Base-by-base conservation (phyloP, 2,329 filamentous ascomycete genomes). In the Elsinoe australis region DNA sequence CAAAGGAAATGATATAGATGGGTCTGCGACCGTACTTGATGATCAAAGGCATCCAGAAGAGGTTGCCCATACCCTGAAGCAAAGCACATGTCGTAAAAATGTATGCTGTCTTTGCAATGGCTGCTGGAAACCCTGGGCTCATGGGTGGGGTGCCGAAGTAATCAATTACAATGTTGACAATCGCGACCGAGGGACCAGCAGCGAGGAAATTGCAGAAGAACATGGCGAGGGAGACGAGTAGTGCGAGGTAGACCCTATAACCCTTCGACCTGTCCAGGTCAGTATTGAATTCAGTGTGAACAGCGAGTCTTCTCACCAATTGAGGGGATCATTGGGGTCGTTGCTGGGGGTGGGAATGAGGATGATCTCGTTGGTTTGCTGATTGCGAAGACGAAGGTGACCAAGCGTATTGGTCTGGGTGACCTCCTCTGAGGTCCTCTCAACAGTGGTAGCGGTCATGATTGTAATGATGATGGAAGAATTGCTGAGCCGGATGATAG, bases 191-290 rank as follows among this genome's bases (percentile, higher is more conserved):
- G 2, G 75, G 74, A 0, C 68, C 75, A n/a, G 73, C 75, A 0
- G 74, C 73, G 3, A 78, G 61, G 53, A 78, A 78, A 58, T 78
- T 78, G 61, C 69, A 74, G 59, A 78, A 67, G 52, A 75, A 65
- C 64, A 78, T 76, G 46, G 74, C 73, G 3, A 71, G 52, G 56
- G 71, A 76, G 26, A 76, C 67, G 10, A 75, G 60, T 39, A 62
- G 56, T 6, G 73, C 72, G 29, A 72, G 71, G 57, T 74, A 77
- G 52, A 68, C 66, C 44, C 74, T 72, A 53, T 70, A 73, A 54
- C 64, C 61, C 61, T 67, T 54, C 7, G 55, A 56, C 59, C 59
- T 59, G 32, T 5, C 5, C 73, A 74, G 51, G 73, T 77, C 26
- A 78, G 60, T 2, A 74, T 70, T 3, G 71, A 68, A 14, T 15